phyloP scores from a whole-genome alignment of 495 filamentous ascomycete species.

The Extremus antarcticus region DNA sequence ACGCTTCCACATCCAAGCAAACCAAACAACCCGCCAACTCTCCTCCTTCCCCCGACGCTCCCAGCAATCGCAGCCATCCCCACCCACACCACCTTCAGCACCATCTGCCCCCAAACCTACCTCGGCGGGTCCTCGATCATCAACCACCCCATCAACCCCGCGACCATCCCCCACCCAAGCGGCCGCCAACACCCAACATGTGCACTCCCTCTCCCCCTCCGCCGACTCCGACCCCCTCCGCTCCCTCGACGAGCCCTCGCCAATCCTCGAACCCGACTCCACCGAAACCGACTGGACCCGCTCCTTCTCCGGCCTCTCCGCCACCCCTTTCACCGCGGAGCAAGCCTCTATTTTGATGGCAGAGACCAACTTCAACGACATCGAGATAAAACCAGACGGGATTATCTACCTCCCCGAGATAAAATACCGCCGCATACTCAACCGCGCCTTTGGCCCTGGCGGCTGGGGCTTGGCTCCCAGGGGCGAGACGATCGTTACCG shows the following conservation, averaged over 20 bases:
- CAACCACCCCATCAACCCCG: neutral
- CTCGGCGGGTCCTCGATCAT: too few relatives aligned
- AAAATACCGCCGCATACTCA: constrained; percentile 90
- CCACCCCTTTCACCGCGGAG: constrained; percentile 65
- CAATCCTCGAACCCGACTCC: constrained; percentile 34
- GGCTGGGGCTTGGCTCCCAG: constrained; percentile 90
- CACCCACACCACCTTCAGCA: neutral
- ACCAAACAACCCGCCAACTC: constrained; percentile 1
- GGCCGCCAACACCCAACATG: neutral
- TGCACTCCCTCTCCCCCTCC: constrained; percentile 3
- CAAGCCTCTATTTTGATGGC: constrained; percentile 58
- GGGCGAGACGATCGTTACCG: constrained; percentile 81
- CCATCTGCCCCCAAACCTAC: neutral
- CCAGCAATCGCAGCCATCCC: constrained; percentile 2
- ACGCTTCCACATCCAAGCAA: neutral
- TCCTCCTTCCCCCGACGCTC: neutral
- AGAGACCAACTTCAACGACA: constrained; percentile 57
- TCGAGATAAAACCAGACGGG: constrained; percentile 94
- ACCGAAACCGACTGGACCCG: constrained; percentile 79
- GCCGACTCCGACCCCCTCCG: constrained; percentile 10
- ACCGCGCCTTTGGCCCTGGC: constrained; percentile 84
- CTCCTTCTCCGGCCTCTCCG: constrained; percentile 80
- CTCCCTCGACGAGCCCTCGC: constrained; percentile 41
- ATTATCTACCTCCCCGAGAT: constrained; percentile 97
- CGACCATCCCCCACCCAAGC: neutral